Percentiles rank a stretch among this genome's conserved stretches.
phyloP scores from a whole-genome alignment of 2,329 filamentous ascomycete genomes.

The Calonectria hongkongensis region DNA sequence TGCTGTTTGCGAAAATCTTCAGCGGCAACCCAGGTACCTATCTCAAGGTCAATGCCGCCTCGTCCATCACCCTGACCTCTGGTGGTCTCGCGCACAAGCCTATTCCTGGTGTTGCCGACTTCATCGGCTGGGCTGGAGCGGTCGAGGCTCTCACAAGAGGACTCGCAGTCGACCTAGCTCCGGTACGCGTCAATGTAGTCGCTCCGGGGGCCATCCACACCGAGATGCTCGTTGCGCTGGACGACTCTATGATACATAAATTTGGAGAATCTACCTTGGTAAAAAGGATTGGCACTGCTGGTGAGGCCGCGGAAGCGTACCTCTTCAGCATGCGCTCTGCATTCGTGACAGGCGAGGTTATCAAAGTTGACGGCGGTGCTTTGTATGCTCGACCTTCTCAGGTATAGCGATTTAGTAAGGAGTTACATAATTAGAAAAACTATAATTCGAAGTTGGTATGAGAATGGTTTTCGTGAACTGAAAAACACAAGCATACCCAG shows the following conservation, averaged over 20 bases:
- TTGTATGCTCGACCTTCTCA: background rate
- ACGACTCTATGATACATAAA: background rate
- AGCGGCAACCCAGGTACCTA: slow-evolving; percentile 4
- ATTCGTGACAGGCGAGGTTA: slow-evolving; percentile 5
- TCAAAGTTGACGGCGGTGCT: slow-evolving; percentile 3
- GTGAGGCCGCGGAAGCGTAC: slow-evolving; percentile 1
- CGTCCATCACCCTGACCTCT: slow-evolving; percentile 8
- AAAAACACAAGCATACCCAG: too few species aligned
- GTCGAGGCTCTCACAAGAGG: background rate
- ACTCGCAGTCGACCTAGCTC: background rate
- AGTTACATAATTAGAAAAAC: too few species aligned
- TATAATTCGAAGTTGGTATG: too few species aligned
- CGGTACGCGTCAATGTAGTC: slow-evolving; percentile 1
- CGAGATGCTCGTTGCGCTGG: slow-evolving; percentile 15
- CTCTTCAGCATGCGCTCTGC: slow-evolving; percentile 1
- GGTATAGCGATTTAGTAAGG: background rate
- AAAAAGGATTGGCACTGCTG: background rate
- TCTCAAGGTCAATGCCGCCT: slow-evolving; percentile 6
- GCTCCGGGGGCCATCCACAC: slow-evolving; percentile 5
- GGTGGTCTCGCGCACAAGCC: slow-evolving; percentile 15
- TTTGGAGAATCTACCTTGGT: slow-evolving; percentile 14
- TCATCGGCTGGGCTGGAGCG: slow-evolving; percentile 8
- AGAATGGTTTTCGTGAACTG: too few species aligned
- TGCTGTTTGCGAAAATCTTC: slow-evolving; percentile 12
- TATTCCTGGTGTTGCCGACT: slow-evolving; percentile 8